Evolutionary conservation across 2,329 filamentous ascomycete species (phyloP).

Genomic region (Diaporthe vexans): DNA sequence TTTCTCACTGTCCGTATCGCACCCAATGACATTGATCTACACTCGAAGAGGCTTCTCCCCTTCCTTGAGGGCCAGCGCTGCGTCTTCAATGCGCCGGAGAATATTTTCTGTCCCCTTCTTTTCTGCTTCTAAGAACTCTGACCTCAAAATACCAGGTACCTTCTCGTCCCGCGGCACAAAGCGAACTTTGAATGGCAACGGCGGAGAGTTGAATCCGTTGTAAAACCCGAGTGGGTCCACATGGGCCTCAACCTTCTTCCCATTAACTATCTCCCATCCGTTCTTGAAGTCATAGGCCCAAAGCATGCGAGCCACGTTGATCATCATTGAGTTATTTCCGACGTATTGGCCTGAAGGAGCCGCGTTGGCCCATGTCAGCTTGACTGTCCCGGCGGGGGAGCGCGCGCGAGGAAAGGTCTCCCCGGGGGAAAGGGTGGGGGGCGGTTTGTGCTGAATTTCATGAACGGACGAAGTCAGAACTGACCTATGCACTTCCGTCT

Average conservation of each 20-base stretch:
- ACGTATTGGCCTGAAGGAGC: neutral
- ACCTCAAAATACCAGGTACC: neutral
- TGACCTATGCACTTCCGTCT: slow-evolving; percentile 18
- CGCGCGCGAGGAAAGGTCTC: neutral
- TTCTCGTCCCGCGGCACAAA: neutral
- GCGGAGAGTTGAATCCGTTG: slow-evolving; percentile 19
- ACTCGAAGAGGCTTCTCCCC: neutral
- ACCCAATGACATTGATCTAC: neutral
- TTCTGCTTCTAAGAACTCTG: neutral
- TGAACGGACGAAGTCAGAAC: neutral
- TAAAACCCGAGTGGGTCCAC: slow-evolving; percentile 21
- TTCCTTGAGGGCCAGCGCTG: neutral
- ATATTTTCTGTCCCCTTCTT: slow-evolving; percentile 5
- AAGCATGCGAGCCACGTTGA: slow-evolving; percentile 1
- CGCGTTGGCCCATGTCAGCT: neutral
- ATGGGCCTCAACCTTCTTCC: slow-evolving; percentile 10
- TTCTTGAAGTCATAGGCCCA: slow-evolving; percentile 18
- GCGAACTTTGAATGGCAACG: slow-evolving; percentile 12
- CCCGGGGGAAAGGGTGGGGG: no score
- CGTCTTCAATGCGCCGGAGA: slow-evolving; percentile 13
- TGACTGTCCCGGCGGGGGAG: no score
- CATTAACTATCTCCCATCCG: neutral
- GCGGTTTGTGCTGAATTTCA: no score
- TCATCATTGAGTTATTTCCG: slow-evolving; percentile 12
- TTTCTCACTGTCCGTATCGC: neutral